Evolutionary conservation across 2,329 filamentous ascomycete species (phyloP).

Genomic region (Colletotrichum siamense): DNA sequence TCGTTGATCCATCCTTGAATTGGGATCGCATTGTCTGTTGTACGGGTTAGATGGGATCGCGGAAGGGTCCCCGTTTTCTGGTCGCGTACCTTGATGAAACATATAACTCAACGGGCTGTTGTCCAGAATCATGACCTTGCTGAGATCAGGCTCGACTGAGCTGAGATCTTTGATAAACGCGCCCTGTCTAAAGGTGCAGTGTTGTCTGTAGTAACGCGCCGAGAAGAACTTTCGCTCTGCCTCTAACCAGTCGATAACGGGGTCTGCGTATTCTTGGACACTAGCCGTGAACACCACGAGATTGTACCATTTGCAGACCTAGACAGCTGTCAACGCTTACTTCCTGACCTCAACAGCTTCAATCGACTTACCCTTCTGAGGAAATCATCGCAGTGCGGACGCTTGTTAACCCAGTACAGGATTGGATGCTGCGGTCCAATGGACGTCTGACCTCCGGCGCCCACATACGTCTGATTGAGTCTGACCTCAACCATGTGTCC

Average conservation of each 20-base stretch:
- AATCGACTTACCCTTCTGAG: slow-evolving; percentile 71
- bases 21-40: slow-evolving; percentile 92
- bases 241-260: slow-evolving; percentile 98
- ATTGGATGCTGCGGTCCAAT: slow-evolving; percentile 92
- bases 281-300: slow-evolving; percentile 95
- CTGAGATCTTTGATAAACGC: slow-evolving; percentile 98
- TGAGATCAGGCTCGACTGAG: slow-evolving; percentile 94
- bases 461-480: slow-evolving; percentile 74
- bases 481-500: slow-evolving; percentile 99
- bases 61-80: neutral
- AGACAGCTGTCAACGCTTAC: slow-evolving; percentile 14
- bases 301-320: slow-evolving; percentile 98
- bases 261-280: slow-evolving; percentile 97
- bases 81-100: slow-evolving; percentile 87
- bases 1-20: slow-evolving; percentile 99
- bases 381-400: slow-evolving; percentile 96
- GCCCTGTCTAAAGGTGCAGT: slow-evolving; percentile 94
- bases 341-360: neutral
- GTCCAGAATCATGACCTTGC: slow-evolving; percentile 98
- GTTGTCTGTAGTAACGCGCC: slow-evolving; percentile 91
- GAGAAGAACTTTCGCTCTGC: slow-evolving; percentile 96
- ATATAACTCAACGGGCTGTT: slow-evolving; percentile 98
- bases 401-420: slow-evolving; percentile 97
- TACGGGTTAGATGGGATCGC: neutral
- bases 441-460: slow-evolving; percentile 67